These are phyloP conservation scores for Cercospora canescens DNA, from an alignment of 2,329 filamentous ascomycete species.

Conservation along the genomic window DNA sequence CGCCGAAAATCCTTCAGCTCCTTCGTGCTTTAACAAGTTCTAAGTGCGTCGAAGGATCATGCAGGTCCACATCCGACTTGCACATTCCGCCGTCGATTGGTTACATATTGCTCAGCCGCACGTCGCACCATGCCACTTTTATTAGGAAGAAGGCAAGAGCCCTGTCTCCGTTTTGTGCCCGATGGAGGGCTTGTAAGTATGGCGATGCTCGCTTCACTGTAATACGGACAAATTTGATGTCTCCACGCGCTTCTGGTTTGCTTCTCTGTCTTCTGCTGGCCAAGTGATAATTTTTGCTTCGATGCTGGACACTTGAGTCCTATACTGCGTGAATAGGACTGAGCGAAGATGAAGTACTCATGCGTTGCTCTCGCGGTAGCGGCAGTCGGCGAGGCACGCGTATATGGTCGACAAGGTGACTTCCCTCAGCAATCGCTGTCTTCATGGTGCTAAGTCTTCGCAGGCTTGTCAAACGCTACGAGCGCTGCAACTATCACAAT, in stretches of 20 bases:
- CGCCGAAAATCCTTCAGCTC: neutral
- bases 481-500: neutral
- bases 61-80: conserved; percentile 6
- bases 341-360: conserved; percentile 5
- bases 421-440: neutral
- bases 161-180: neutral
- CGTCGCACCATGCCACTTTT: conserved; percentile 6
- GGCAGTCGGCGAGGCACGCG: neutral
- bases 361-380: neutral
- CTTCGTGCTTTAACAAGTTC: neutral
- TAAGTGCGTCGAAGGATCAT: neutral
- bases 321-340: neutral
- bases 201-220: neutral
- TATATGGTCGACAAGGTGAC: conserved; percentile 4
- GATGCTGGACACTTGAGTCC: neutral
- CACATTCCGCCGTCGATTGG: neutral
- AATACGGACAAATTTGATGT: conserved; percentile 1
- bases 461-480: neutral
- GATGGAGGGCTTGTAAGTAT: neutral
- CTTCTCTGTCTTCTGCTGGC: neutral
- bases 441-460: neutral
- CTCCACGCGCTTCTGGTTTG: neutral
- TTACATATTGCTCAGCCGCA: conserved; percentile 7
- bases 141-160: neutral
- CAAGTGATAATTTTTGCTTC: neutral